Conservation (phyloP, 306 rosid genomes). For the Vigna mungo region DNA sequence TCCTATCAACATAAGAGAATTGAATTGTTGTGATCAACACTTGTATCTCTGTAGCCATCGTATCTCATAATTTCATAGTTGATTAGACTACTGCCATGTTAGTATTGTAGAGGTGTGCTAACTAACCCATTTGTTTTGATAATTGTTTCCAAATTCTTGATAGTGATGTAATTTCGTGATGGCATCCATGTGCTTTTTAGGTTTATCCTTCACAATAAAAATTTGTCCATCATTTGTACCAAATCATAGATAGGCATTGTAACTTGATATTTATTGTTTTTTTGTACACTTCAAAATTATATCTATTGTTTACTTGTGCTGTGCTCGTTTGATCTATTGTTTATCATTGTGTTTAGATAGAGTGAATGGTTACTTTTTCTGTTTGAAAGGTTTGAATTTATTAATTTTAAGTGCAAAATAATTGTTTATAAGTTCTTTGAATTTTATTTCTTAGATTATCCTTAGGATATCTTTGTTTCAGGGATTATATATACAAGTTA, state of each 20-base stretch:
- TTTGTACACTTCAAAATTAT: slow-evolving; percentile 31
- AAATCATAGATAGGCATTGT: slow-evolving; percentile 30
- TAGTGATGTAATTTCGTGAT: slow-evolving; percentile 38
- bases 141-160: slow-evolving; percentile 51
- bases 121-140: slow-evolving; percentile 60
- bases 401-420: not conserved
- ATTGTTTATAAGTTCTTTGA: not conserved
- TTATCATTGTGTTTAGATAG: not conserved
- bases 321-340: not conserved
- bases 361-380: too few species aligned
- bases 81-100: slow-evolving; percentile 41
- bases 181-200: slow-evolving; percentile 33
- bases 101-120: slow-evolving; percentile 48
- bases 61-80: slow-evolving; percentile 42
- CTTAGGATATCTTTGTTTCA: too few species aligned
- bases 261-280: slow-evolving; percentile 31
- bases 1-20: slow-evolving; percentile 31
- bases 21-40: slow-evolving; percentile 35
- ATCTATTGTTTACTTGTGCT: not conserved
- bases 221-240: slow-evolving; percentile 38
- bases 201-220: slow-evolving; percentile 28
- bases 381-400: too few species aligned
- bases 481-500: too few species aligned
- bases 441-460: too few species aligned
- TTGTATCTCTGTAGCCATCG: slow-evolving; percentile 42